These are phyloP conservation scores for Eutypella sp. DNA, from an alignment of 2,329 filamentous ascomycete genomes.

Conservation along the genomic window DNA sequence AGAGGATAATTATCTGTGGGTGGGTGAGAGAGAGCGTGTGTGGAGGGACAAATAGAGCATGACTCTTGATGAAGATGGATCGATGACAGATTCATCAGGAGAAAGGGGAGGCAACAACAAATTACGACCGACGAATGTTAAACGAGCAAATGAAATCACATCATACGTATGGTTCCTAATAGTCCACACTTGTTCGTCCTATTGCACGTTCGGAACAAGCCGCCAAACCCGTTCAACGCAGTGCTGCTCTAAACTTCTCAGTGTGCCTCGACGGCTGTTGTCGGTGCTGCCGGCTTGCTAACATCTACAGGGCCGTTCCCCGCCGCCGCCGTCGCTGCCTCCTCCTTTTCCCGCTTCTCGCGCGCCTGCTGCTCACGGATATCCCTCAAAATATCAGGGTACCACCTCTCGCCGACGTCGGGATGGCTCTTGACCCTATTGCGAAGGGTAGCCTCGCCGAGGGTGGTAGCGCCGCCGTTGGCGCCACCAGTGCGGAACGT, in stretches of 20 bases:
- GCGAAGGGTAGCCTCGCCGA: slow-evolving; percentile 79
- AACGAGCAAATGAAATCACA: neutral
- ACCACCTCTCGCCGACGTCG: slow-evolving; percentile 80
- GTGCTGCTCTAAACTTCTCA: slow-evolving; percentile 13
- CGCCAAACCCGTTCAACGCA: too few species aligned
- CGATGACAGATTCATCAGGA: too few species aligned
- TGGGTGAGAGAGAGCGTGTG: too few species aligned
- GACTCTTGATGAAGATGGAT: too few species aligned
- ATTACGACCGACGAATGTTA: neutral
- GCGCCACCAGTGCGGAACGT: slow-evolving; percentile 70
- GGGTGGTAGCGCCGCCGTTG: slow-evolving; percentile 59
- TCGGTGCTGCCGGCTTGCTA: slow-evolving; percentile 18
- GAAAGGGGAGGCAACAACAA: neutral
- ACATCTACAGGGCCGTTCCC: slow-evolving; percentile 14
- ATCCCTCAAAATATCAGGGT: slow-evolving; percentile 56
- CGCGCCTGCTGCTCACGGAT: slow-evolving; percentile 55
- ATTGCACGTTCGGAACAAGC: too few species aligned
- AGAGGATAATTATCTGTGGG: too few species aligned
- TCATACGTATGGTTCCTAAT: too few species aligned
- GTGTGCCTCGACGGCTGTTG: slow-evolving; percentile 37
- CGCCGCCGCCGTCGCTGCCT: slow-evolving; percentile 9
- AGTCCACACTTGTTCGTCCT: too few species aligned
- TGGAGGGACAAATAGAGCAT: too few species aligned
- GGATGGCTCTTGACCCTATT: slow-evolving; percentile 84
- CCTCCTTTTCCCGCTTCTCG: slow-evolving; percentile 28